These are phyloP conservation scores for Penicillium sp. DNA, from an alignment of 2,329 filamentous ascomycete genomes.

Conservation along the genomic window DNA sequence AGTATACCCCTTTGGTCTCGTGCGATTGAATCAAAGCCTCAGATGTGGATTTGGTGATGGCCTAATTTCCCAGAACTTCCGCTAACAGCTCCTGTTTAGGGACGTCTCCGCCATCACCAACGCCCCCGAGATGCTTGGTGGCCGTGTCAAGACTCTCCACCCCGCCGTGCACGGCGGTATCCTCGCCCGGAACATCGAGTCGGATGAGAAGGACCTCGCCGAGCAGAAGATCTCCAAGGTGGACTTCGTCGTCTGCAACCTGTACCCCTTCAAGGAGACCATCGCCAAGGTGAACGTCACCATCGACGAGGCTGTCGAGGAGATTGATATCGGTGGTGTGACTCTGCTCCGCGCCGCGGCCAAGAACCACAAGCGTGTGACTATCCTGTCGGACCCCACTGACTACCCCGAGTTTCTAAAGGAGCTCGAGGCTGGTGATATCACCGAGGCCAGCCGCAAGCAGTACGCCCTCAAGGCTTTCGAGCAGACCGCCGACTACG, in stretches of 20 bases:
- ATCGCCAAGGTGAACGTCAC: slow-evolving; percentile 97
- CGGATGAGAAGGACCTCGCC: slow-evolving; percentile 94
- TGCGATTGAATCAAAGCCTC: neutral
- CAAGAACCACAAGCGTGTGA: slow-evolving; percentile 96
- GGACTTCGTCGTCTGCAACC: slow-evolving; percentile 95
- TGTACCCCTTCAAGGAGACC: slow-evolving; percentile 99
- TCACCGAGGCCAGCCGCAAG: slow-evolving; percentile 82
- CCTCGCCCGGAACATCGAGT: slow-evolving; percentile 88
- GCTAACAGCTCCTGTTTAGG: slow-evolving; percentile 49
- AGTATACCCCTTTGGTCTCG: slow-evolving; percentile 38
- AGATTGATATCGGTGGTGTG: slow-evolving; percentile 97
- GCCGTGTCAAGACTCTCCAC: slow-evolving; percentile 92
- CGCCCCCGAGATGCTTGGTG: slow-evolving; percentile 94
- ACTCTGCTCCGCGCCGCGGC: slow-evolving; percentile 94
- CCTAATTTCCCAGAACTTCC: neutral
- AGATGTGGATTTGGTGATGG: neutral
- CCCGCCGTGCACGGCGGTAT: slow-evolving; percentile 85
- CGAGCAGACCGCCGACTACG: slow-evolving; percentile 96
- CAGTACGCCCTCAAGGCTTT: slow-evolving; percentile 95
- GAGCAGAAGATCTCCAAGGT: slow-evolving; percentile 95
- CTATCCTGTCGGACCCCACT: slow-evolving; percentile 88
- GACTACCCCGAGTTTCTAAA: slow-evolving; percentile 94
- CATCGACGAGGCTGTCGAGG: slow-evolving; percentile 93
- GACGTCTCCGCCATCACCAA: slow-evolving; percentile 97
- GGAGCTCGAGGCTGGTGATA: slow-evolving; percentile 82